phyloP scores from a whole-genome alignment of 2,329 filamentous ascomycete species.

The Nothopassalora personata region DNA sequence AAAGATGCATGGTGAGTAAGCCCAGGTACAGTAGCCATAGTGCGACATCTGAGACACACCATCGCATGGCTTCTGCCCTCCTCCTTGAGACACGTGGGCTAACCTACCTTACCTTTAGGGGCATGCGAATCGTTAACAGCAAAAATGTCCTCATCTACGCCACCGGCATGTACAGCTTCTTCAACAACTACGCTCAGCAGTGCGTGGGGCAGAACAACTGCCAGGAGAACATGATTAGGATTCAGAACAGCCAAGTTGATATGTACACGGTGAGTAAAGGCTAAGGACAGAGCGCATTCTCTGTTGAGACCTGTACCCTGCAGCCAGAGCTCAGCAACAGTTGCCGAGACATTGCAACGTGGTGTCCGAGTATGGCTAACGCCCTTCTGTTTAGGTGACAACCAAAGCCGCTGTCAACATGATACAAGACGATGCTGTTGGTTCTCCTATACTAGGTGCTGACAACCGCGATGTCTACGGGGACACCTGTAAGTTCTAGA shows the following conservation, averaged over 20 bases:
- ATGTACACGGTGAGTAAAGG: slow-evolving; percentile 37
- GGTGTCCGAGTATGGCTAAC: too few species aligned
- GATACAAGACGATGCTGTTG: slow-evolving; percentile 37
- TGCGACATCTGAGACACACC: too few species aligned
- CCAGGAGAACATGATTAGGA: slow-evolving; percentile 47
- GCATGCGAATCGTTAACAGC: slow-evolving; percentile 27
- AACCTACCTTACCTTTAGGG: too few species aligned
- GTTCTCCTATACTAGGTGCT: slow-evolving; percentile 35
- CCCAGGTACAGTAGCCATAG: too few species aligned
- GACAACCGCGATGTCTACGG: slow-evolving; percentile 48
- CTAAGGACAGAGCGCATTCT: too few species aligned
- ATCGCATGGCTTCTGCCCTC: too few species aligned
- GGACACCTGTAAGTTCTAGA: slow-evolving; percentile 30
- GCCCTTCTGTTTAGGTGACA: slow-evolving; percentile 18
- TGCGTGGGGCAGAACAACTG: slow-evolving; percentile 46
- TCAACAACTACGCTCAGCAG: slow-evolving; percentile 51
- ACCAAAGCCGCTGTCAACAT: slow-evolving; percentile 49
- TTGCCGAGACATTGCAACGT: too few species aligned
- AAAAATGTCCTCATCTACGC: slow-evolving; percentile 43
- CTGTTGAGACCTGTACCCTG: too few species aligned
- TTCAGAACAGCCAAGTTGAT: slow-evolving; percentile 41
- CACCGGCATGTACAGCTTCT: slow-evolving; percentile 54
- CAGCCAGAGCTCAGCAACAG: too few species aligned
- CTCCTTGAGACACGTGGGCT: too few species aligned
- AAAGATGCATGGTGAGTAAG: slow-evolving; percentile 45